Percentiles rank a stretch among this genome's conserved stretches.
phyloP scores from a whole-genome alignment of 805 yeast species.

The Metschnikowia matae region DNA sequence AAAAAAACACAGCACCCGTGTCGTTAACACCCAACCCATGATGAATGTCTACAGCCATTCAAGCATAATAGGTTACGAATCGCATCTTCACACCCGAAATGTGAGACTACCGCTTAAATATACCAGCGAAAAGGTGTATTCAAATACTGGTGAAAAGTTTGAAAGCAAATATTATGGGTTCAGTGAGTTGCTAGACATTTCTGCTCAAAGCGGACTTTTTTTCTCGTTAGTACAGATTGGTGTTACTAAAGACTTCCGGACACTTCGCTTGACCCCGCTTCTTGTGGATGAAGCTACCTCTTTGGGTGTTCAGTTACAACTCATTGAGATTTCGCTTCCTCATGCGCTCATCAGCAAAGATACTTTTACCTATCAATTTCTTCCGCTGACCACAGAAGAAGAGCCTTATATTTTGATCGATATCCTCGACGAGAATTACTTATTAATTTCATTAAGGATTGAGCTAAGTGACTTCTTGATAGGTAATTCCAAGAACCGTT shows the following conservation, averaged over 20 bases:
- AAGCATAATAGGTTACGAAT: constrained; percentile 15
- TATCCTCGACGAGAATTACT: constrained; percentile 47
- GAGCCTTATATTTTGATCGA: constrained; percentile 44
- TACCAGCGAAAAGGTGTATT: background rate
- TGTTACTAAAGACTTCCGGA: constrained; percentile 27
- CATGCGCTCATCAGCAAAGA: constrained; percentile 18
- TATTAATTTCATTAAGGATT: constrained; percentile 48
- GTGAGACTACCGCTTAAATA: constrained; percentile 18
- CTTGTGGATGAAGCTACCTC: constrained; percentile 27
- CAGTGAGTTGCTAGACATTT: constrained; percentile 14
- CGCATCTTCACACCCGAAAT: constrained; percentile 14
- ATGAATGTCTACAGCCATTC: constrained; percentile 15
- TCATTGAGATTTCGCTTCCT: constrained; percentile 26
- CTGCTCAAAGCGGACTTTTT: constrained; percentile 14
- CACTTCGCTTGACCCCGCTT: constrained; percentile 39
- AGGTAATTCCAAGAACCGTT: constrained; percentile 16
- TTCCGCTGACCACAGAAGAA: constrained; percentile 18
- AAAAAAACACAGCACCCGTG: constrained; percentile 3
- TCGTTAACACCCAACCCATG: background rate
- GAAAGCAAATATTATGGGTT: constrained; percentile 9
- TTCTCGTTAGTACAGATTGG: constrained; percentile 20
- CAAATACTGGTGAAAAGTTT: constrained; percentile 10
- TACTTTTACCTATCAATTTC: constrained; percentile 11
- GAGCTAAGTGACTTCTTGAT: constrained; percentile 39
- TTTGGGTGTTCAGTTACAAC: constrained; percentile 31